Conservation (phyloP, 148 eudicot species). For the Oxyria digyna region DNA sequence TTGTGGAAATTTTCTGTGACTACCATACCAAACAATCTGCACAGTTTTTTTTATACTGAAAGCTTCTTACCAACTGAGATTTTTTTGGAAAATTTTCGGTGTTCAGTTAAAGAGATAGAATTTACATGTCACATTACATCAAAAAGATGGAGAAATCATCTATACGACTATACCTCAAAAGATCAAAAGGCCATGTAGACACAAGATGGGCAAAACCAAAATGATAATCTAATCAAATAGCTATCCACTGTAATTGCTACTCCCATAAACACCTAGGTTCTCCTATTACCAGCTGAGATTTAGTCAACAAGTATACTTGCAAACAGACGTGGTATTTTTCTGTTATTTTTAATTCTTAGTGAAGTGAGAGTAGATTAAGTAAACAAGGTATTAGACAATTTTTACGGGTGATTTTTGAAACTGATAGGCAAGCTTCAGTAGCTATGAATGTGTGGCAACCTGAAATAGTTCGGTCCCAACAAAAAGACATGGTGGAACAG, state of each 20-base stretch:
- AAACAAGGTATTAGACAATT: not conserved
- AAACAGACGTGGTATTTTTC: not conserved
- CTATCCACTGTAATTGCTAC: too few species aligned
- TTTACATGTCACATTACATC: too few species aligned
- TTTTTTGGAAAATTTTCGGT: too few species aligned
- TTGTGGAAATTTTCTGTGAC: not conserved
- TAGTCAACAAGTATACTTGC: not conserved
- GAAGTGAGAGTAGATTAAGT: not conserved
- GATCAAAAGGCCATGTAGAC: too few species aligned
- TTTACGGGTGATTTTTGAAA: not conserved
- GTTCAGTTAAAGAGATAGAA: too few species aligned
- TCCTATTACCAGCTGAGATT: too few species aligned
- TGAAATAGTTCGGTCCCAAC: conserved; percentile 52
- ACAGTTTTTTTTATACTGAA: not conserved
- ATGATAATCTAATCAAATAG: too few species aligned
- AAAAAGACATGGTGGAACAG: conserved; percentile 72
- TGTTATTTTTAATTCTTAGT: not conserved
- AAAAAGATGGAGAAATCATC: too few species aligned
- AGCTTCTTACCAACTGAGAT: not conserved
- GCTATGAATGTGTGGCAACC: conserved; percentile 97
- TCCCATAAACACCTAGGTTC: too few species aligned
- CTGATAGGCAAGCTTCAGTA: conserved; percentile 68
- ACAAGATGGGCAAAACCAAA: too few species aligned
- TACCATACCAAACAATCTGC: not conserved
- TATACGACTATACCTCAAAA: too few species aligned